Evolutionary conservation across 805 yeast species (phyloP), one percentile per base, ranked within the genome.

Genomic region (Yamadazyma endophytica): DNA sequence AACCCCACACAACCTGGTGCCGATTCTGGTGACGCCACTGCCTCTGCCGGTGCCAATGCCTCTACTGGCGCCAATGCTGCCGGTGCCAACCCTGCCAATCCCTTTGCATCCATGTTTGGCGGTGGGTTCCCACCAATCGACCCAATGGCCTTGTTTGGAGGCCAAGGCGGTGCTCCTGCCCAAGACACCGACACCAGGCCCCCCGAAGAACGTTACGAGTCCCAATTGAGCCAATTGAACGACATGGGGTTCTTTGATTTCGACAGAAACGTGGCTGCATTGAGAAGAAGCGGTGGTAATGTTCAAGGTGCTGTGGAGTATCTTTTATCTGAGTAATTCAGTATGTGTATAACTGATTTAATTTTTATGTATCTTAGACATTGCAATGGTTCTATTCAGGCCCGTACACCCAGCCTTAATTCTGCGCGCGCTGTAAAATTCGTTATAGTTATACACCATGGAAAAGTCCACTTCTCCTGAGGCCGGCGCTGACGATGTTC

Each of bases 221-320:
- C 36, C 25, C 71, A 66, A 40, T 60, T 66, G 47, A 50, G 68
- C 40, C 72, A 64, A 43, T 60, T 66, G 47, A 66, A 66, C 44
- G 72, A 66, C 39, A 66, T 66, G 72, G 72, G 72, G n/a, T 90
- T 90, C 64, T 77, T 75, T 44, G 97, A 90, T 45, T 90, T 90
- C 53, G 97, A 90, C 45, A 73, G 85, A 45, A 92, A 92, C 52
- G 88, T 92, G 15, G 79, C 78, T 17, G 97, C 97, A 2, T 71
- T 92, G 48, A 78, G 97, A 64, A 78, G 97, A 61, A 78, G 90
- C 33, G 98, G 98, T 20, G 98, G 98, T 6, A 85, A 89, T 41
- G 97, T 90, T 16, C 96, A 90, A 62, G 97, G 97, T 27, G 98
- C 98, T 8, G 70, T 90, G 31, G 97, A 90, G 58, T 84, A 86